These are phyloP conservation scores for Entamoeba dispar DNA, from an alignment of 208 protist genomes.

Conservation along the genomic window DNA sequence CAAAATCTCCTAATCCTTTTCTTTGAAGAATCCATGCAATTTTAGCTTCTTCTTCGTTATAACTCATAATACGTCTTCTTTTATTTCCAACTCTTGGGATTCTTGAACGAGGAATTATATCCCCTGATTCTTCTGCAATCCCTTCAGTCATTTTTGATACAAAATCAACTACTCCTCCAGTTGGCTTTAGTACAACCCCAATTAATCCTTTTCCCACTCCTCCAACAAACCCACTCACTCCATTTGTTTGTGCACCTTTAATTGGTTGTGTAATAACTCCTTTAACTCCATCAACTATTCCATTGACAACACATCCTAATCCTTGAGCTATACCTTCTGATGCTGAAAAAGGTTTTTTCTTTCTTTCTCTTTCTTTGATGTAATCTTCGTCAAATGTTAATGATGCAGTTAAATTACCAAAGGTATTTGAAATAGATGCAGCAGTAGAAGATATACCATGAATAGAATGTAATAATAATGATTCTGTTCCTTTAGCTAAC, in stretches of 20 bases:
- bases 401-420: neutral
- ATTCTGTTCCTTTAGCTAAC: neutral
- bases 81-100: neutral
- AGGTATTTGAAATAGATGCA: neutral
- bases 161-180: slow-evolving; percentile 6
- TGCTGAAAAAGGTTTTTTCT: neutral
- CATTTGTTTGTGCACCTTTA: slow-evolving; percentile 3
- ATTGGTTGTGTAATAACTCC: slow-evolving; percentile 7
- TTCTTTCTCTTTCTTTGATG: neutral
- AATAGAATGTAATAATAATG: neutral
- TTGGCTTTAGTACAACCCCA: neutral
- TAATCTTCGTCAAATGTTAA: slow-evolving; percentile 9
- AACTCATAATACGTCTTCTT: neutral
- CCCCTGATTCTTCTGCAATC: neutral
- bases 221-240: slow-evolving; percentile 1
- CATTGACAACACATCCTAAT: neutral
- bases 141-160: neutral
- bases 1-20: neutral
- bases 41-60: neutral
- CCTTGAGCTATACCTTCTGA: slow-evolving; percentile 4
- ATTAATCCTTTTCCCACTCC: slow-evolving; percentile 4
- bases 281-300: neutral
- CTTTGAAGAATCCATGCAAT: neutral
- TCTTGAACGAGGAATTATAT: neutral
- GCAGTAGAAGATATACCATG: slow-evolving; percentile 5